Percentiles rank a stretch among this genome's conserved stretches.
Evolutionary conservation across 2,329 filamentous ascomycete genomes (phyloP).

Genomic region (Penicillium griseofulvum): DNA sequence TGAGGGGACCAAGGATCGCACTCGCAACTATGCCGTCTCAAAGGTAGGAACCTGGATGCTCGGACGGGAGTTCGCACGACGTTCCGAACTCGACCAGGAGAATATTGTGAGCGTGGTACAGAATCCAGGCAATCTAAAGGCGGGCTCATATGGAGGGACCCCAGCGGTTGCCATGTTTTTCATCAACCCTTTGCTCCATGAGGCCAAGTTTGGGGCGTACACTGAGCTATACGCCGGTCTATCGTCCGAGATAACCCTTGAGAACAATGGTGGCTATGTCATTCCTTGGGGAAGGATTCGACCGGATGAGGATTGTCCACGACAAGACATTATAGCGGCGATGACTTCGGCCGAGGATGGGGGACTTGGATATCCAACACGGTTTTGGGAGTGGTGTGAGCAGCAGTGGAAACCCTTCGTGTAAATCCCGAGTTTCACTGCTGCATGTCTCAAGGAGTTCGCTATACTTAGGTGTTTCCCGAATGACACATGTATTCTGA

Average conservation of each 20-base stretch:
- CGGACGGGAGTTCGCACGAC: slow-evolving; percentile 27
- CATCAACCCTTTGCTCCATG: slow-evolving; percentile 7
- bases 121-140: slow-evolving; percentile 9
- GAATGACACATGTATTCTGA: background rate
- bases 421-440: background rate
- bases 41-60: slow-evolving; percentile 36
- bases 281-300: slow-evolving; percentile 49
- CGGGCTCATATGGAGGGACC: background rate
- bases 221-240: slow-evolving; percentile 40
- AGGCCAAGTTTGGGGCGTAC: slow-evolving; percentile 33
- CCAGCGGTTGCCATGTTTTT: background rate
- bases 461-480: background rate
- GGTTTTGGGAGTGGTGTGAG: slow-evolving; percentile 31
- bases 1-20: slow-evolving; percentile 17
- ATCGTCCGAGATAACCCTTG: slow-evolving; percentile 29
- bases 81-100: slow-evolving; percentile 21
- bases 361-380: slow-evolving; percentile 29
- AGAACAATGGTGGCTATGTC: slow-evolving; percentile 41
- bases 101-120: slow-evolving; percentile 35
- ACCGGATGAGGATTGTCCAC: background rate
- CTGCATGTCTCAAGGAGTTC: background rate
- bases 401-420: slow-evolving; percentile 2
- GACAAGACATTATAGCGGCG: slow-evolving; percentile 23
- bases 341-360: slow-evolving; percentile 24
- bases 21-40: slow-evolving; percentile 35